Evolutionary conservation across 179 eudicot species (phyloP), one percentile per base, ranked within the genome.

Genomic region (Pouteria campechiana): DNA sequence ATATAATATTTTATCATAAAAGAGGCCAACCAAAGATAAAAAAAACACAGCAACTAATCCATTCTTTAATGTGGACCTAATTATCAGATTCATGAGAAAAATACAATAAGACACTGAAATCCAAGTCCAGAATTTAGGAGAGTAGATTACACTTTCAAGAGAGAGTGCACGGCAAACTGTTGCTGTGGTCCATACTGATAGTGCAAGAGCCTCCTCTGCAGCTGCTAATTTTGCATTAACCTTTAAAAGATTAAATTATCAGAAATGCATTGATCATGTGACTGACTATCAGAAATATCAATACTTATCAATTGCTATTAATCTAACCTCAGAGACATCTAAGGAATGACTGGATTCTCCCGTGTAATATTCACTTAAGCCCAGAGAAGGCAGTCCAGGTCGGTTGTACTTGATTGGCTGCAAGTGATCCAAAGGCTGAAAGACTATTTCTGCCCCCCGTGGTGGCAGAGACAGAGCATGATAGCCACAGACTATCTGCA

Each of bases 391-490:
- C 25, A 72, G 64, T 15, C 79, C 61, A 48, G 72, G 69, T 37
- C 99, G 78, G 59, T 44, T 67, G 51, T 76, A 87, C 42, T 50
- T 73, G 51, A 82, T 69, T 41, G 85, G 69, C 46, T 92, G 83
- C 48, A 92, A 58, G 67, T 92, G 99, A 60, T 92, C 96, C 24
- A 79, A 83, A 33, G 99, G 96, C 62, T 75, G 81, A 58, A 87
- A 86, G 53, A 65, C 61, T 43, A 92, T 57, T 57, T 79, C 73
- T 60, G 70, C 55, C 45, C 96, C 99, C 22, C 85, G 61, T 58
- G 41, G 37, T 32, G 99, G 96, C 67, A 92, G 49, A 49, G 63
- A 64, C 54, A 75, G 37, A 60, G 76, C 63, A 55, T 69, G 77
- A 67, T 79, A 92, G 45, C 76, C 67, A 49, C 83, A 75, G 50